Evolutionary conservation across 306 rosid species (phyloP).

Genomic region (Dalbergia cochinchinensis): DNA sequence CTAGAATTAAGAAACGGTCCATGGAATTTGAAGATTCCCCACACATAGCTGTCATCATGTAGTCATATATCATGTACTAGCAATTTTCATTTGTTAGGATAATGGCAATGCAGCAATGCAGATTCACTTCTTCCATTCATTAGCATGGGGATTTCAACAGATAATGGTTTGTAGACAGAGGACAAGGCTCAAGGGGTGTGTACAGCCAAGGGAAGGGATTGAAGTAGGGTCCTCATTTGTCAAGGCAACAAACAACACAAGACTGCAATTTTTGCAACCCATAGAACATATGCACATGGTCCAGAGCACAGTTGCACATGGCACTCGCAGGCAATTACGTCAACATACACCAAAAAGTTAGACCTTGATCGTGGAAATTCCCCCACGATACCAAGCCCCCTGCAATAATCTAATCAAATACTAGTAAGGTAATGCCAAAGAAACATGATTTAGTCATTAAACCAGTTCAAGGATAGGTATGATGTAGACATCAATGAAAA

Average conservation of each 20-base stretch:
- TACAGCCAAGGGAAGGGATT: constrained; percentile 24
- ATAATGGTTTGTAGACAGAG: constrained; percentile 23
- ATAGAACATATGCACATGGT: constrained; percentile 68
- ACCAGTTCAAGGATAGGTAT: constrained; percentile 12
- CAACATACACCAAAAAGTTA: constrained; percentile 35
- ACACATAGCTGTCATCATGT: constrained; percentile 39
- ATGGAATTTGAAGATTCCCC: constrained; percentile 38
- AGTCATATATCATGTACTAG: neutral
- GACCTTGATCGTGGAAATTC: constrained; percentile 30
- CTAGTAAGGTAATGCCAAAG: constrained; percentile 34
- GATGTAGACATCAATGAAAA: constrained; percentile 34
- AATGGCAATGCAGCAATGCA: constrained; percentile 45
- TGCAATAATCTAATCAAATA: constrained; percentile 34
- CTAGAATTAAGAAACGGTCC: constrained; percentile 21
- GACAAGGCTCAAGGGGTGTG: constrained; percentile 6
- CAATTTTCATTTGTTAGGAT: constrained; percentile 25
- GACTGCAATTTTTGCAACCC: constrained; percentile 50
- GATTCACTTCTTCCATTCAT: constrained; percentile 15
- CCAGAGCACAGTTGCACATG: constrained; percentile 67
- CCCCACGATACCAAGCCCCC: neutral
- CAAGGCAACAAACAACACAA: constrained; percentile 56
- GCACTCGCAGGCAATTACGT: constrained; percentile 46
- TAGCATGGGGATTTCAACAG: constrained; percentile 26
- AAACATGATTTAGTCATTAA: constrained; percentile 14
- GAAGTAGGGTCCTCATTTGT: constrained; percentile 62